Evolutionary conservation across 2,329 filamentous ascomycete genomes (phyloP).

Genomic region (Colletotrichum echinochloae): DNA sequence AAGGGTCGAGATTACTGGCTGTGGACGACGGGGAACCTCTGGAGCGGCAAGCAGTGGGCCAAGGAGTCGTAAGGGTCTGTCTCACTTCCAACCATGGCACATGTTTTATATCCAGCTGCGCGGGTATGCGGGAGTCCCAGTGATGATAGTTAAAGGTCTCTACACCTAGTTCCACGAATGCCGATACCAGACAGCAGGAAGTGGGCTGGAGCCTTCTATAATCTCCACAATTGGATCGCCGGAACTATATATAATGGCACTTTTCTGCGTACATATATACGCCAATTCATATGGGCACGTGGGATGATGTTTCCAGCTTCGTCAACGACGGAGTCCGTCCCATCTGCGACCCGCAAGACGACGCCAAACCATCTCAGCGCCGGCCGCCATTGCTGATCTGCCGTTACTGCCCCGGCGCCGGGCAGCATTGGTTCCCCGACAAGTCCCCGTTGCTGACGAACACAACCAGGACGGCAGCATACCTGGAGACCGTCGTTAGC

Average conservation of each 20-base stretch:
- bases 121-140: not conserved
- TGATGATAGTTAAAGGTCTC: not conserved
- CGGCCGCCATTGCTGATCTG: no score
- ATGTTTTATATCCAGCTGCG: not conserved
- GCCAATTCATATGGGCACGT: not conserved
- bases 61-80: constrained; percentile 52
- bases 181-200: not conserved
- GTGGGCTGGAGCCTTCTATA: not conserved
- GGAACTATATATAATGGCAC: not conserved
- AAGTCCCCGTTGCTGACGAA: no score
- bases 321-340: no score
- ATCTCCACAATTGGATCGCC: not conserved
- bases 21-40: constrained; percentile 59
- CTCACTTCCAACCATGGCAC: not conserved
- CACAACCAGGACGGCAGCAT: no score
- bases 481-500: no score
- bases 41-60: constrained; percentile 64
- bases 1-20: constrained; percentile 66
- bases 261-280: not conserved
- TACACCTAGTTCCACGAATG: not conserved
- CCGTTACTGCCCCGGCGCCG: no score
- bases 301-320: not conserved
- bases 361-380: not conserved
- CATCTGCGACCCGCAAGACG: not conserved
- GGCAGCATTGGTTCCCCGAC: no score